phyloP scores from a whole-genome alignment of 2,329 filamentous ascomycete genomes.

The Pyrenophora teres region DNA sequence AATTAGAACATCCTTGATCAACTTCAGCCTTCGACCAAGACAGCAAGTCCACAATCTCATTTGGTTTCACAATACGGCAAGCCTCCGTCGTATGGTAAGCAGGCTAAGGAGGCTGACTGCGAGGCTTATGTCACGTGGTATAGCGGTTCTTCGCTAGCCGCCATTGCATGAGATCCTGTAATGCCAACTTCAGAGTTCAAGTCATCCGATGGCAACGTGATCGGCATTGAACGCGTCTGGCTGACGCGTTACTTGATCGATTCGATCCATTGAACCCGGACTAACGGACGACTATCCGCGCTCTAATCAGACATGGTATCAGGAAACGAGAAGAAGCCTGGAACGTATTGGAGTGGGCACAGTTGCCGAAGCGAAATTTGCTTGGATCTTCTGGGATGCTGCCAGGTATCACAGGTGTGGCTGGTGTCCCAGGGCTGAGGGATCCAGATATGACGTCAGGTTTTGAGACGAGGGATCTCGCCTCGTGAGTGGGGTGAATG shows the following conservation, averaged over 20 bases:
- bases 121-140: neutral
- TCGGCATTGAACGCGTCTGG: slow-evolving; percentile 10
- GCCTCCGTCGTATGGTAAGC: neutral
- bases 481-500: slow-evolving; percentile 28
- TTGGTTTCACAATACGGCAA: neutral
- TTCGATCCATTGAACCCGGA: slow-evolving; percentile 1
- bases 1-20: slow-evolving; percentile 1
- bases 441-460: slow-evolving; percentile 38
- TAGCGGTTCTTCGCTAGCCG: neutral
- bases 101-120: neutral
- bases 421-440: slow-evolving; percentile 4
- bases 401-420: neutral
- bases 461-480: slow-evolving; percentile 31
- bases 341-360: slow-evolving; percentile 6
- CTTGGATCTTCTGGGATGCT: neutral
- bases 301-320: slow-evolving; percentile 7
- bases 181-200: neutral
- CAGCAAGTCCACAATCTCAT: no score
- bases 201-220: slow-evolving; percentile 1
- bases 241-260: slow-evolving; percentile 10
- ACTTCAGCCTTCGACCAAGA: neutral
- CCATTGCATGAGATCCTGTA: neutral
- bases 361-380: neutral
- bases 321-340: slow-evolving; percentile 5
- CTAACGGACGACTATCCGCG: neutral